These are phyloP conservation scores for Fusarium fujikuroi DNA, from an alignment of 2,329 filamentous ascomycete genomes.

Conservation along the genomic window DNA sequence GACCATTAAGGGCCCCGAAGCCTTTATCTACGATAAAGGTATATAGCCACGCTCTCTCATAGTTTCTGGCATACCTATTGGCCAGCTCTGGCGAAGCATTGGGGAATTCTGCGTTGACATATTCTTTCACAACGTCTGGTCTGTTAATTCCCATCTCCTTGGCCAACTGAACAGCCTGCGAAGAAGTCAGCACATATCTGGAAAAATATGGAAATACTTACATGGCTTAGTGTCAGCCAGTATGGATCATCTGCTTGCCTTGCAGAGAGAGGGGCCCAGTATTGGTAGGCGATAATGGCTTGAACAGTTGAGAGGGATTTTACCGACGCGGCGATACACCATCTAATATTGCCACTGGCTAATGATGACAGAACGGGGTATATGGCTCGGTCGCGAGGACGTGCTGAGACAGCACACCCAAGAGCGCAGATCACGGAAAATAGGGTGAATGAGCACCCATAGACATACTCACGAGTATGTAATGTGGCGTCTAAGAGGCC, in stretches of 20 bases:
- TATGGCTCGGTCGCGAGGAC: slow-evolving; percentile 12
- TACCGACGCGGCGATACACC: slow-evolving; percentile 6
- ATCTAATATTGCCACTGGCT: not conserved
- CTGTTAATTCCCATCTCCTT: slow-evolving; percentile 9
- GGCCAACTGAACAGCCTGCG: slow-evolving; percentile 5
- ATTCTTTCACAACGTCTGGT: slow-evolving; percentile 4
- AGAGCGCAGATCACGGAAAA: slow-evolving; percentile 17
- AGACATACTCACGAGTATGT: slow-evolving; percentile 14
- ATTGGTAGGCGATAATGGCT: slow-evolving; percentile 13
- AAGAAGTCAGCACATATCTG: rapidly evolving
- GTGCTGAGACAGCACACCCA: slow-evolving; percentile 2
- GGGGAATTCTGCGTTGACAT: not conserved
- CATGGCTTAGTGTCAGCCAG: slow-evolving; percentile 1
- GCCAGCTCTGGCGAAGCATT: not conserved
- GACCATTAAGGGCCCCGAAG: slow-evolving; percentile 7
- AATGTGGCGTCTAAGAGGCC: slow-evolving; percentile 8
- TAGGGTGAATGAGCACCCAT: slow-evolving; percentile 7
- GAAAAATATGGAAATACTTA: not conserved
- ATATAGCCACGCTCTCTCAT: slow-evolving; percentile 9
- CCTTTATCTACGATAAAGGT: slow-evolving; percentile 14
- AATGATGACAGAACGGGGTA: slow-evolving; percentile 2
- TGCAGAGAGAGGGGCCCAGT: slow-evolving; percentile 1
- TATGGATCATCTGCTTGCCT: slow-evolving; percentile 13
- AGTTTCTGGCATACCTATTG: slow-evolving; percentile 4
- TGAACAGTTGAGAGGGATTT: slow-evolving; percentile 11